Percentiles rank a stretch among this genome's conserved stretches.
Conservation (phyloP, 192 early-diverging fungal species). For the Backusella liffmaniae region DNA sequence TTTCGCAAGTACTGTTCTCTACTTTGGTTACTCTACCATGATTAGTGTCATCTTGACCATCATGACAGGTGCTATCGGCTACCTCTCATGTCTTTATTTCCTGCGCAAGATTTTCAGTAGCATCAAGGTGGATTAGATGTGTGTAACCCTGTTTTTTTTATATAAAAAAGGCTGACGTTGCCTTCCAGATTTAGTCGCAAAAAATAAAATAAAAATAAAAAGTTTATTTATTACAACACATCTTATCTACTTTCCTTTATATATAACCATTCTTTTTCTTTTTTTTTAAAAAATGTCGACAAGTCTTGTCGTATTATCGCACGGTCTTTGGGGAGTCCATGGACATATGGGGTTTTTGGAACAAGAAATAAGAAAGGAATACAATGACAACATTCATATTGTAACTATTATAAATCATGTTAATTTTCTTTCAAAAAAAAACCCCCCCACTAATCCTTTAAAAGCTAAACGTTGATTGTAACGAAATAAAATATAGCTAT, state of each 20-base stretch:
- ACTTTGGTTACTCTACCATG: conserved; percentile 87
- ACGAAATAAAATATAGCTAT: conserved; percentile 50
- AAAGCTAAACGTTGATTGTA: conserved; percentile 46
- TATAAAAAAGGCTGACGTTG: background rate
- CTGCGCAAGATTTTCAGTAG: conserved; percentile 79
- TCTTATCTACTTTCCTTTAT: background rate
- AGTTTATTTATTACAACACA: background rate
- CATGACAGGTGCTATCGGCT: conserved; percentile 78
- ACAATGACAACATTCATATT: background rate
- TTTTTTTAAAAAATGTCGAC: background rate
- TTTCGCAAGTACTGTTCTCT: conserved; percentile 75
- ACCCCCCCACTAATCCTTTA: background rate
- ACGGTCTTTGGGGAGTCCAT: conserved; percentile 11
- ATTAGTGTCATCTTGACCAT: conserved; percentile 76
- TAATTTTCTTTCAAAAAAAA: background rate
- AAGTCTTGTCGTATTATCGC: background rate
- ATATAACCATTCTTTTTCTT: background rate
- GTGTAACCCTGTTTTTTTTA: background rate
- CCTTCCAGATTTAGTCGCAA: background rate
- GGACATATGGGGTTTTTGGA: conserved; percentile 8
- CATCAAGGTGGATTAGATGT: conserved; percentile 79
- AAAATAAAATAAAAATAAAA: background rate
- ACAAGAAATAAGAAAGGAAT: background rate
- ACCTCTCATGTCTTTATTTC: conserved; percentile 76
- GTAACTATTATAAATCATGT: conserved; percentile 8